These are phyloP conservation scores for Paramyrothecium sp. DNA, from an alignment of 2,329 filamentous ascomycete species.

Conservation along the genomic window DNA sequence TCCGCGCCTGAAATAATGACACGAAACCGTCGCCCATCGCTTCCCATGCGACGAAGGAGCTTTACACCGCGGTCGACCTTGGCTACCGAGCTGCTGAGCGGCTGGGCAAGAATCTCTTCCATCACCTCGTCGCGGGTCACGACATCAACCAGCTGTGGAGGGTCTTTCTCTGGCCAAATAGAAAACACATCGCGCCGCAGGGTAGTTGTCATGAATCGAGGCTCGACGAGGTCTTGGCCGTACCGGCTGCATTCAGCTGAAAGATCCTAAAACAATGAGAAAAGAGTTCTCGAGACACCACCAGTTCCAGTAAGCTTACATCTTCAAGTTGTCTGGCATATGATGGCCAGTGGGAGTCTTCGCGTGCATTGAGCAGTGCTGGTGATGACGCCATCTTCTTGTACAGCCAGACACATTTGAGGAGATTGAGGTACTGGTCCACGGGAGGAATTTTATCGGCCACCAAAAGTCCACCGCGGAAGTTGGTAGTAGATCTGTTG, in stretches of 20 bases:
- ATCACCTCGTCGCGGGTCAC: constrained; percentile 29
- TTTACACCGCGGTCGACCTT: constrained; percentile 20
- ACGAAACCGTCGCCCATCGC: constrained; percentile 22
- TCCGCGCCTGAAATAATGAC: constrained; percentile 21
- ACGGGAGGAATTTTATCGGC: constrained; percentile 17
- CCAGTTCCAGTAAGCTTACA: constrained; percentile 12
- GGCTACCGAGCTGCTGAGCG: constrained; percentile 13
- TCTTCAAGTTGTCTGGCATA: constrained; percentile 28
- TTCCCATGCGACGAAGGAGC: constrained; percentile 23
- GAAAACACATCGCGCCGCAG: constrained; percentile 21
- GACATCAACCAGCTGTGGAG: constrained; percentile 23
- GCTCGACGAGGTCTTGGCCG: constrained; percentile 22
- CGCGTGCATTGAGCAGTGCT: constrained; percentile 6
- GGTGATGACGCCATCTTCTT: constrained; percentile 14
- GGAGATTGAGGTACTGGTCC: constrained; percentile 26
- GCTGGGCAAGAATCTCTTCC: constrained; percentile 26
- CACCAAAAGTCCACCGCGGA: constrained; percentile 22
- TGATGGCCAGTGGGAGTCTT: constrained; percentile 33
- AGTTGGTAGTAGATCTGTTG: constrained; percentile 20
- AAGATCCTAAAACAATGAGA: constrained; percentile 19
- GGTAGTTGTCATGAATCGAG: constrained; percentile 11
- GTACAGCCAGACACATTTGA: constrained; percentile 32
- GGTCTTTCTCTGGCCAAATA: constrained; percentile 27
- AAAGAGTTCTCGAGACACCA: neutral
- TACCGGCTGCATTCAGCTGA: constrained; percentile 24